phyloP scores from a whole-genome alignment of 371 early-diverging fungal genomes.

The Blakeslea trispora region DNA sequence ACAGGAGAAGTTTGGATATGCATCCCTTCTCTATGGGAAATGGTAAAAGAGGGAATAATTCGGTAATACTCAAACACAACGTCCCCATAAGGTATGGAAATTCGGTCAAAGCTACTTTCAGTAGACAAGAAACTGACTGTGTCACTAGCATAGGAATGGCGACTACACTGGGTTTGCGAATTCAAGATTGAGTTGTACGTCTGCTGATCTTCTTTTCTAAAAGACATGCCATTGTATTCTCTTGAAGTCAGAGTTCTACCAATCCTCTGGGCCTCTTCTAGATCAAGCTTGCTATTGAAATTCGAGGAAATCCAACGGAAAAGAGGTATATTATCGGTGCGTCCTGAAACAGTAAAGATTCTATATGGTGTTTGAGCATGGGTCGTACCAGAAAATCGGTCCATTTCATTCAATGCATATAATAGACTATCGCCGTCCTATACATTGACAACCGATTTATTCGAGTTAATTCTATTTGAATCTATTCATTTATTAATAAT shows the following conservation, averaged over 20 bases:
- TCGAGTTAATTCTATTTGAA: neutral
- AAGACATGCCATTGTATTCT: conserved; percentile 14
- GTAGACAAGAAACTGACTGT: conserved; percentile 14
- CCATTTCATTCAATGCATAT: neutral
- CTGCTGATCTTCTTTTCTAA: conserved; percentile 2
- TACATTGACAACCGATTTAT: too few species aligned
- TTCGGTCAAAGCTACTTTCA: conserved; percentile 26
- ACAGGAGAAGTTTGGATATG: neutral
- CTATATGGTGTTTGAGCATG: conserved; percentile 24
- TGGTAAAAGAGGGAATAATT: conserved; percentile 9
- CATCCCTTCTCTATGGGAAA: too few species aligned
- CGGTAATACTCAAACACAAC: conserved; percentile 36
- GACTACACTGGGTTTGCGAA: conserved; percentile 24
- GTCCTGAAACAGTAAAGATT: conserved; percentile 50
- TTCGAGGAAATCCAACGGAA: conserved; percentile 43
- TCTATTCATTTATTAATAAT: neutral
- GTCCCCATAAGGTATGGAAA: conserved; percentile 39
- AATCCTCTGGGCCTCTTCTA: conserved; percentile 7
- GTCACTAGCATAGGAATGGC: conserved; percentile 30
- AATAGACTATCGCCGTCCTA: conserved; percentile 7
- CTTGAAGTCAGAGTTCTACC: conserved; percentile 1
- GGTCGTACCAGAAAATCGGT: neutral
- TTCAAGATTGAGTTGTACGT: neutral
- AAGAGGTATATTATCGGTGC: conserved; percentile 17
- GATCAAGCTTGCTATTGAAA: neutral